phyloP scores from a whole-genome alignment of 805 yeast genomes.

The Nakazawaea populi region DNA sequence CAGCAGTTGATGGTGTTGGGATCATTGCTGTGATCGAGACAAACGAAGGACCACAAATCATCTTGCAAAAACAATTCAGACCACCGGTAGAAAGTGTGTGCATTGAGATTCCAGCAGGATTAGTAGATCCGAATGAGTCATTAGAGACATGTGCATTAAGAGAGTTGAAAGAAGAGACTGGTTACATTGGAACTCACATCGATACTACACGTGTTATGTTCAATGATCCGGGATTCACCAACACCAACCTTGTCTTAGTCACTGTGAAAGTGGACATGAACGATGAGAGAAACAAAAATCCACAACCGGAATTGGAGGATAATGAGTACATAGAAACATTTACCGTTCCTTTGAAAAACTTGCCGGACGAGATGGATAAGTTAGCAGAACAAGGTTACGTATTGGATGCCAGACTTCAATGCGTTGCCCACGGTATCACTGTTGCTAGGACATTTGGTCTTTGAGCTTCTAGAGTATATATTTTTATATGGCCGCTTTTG shows the following conservation, averaged over 20 bases:
- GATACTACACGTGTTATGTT: slow-evolving; percentile 23
- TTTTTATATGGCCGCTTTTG: neutral
- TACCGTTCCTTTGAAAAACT: slow-evolving; percentile 53
- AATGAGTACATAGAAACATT: slow-evolving; percentile 92
- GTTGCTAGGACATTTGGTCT: slow-evolving; percentile 32
- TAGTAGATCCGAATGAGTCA: slow-evolving; percentile 79
- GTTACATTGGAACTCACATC: slow-evolving; percentile 66
- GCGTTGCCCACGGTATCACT: slow-evolving; percentile 75
- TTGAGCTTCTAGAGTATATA: neutral
- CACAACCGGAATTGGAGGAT: slow-evolving; percentile 75
- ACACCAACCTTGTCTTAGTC: slow-evolving; percentile 79
- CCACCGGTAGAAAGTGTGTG: slow-evolving; percentile 89
- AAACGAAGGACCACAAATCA: slow-evolving; percentile 39
- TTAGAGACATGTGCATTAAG: slow-evolving; percentile 78
- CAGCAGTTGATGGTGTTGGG: slow-evolving; percentile 85
- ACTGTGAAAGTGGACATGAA: slow-evolving; percentile 70
- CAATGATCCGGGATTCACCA: slow-evolving; percentile 71
- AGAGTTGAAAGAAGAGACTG: slow-evolving; percentile 90
- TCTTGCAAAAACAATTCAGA: slow-evolving; percentile 84
- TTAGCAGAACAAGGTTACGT: slow-evolving; percentile 62
- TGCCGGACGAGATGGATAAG: slow-evolving; percentile 48
- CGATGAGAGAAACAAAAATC: slow-evolving; percentile 60
- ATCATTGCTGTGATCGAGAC: slow-evolving; percentile 66
- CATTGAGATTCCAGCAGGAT: slow-evolving; percentile 93
- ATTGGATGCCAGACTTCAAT: slow-evolving; percentile 84